A percentile compares a stretch with the other conserved stretches of the same genome.
These are phyloP conservation scores for Suhomyces canberraensis DNA, from an alignment of 805 yeast genomes.

Conservation along the genomic window DNA sequence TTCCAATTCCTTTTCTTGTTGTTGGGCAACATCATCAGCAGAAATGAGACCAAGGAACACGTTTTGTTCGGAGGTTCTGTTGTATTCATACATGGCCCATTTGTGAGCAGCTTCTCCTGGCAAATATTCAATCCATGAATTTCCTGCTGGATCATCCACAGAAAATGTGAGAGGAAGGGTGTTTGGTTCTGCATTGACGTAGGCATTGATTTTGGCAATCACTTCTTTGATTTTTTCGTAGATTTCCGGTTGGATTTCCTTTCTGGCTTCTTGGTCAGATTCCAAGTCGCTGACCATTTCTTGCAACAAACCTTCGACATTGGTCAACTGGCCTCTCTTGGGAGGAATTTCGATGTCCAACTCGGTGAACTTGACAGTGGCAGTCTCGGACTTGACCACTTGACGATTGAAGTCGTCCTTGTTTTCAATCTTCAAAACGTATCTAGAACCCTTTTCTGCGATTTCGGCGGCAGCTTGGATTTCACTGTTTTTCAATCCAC, in stretches of 20 bases:
- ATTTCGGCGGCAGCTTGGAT: conserved; percentile 94
- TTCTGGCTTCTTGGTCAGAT: conserved; percentile 78
- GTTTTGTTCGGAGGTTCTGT: conserved; percentile 85
- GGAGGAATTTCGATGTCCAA: conserved; percentile 94
- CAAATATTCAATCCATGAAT: conserved; percentile 88
- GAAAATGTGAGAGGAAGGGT: conserved; percentile 73
- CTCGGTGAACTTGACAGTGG: conserved; percentile 74
- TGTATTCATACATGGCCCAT: conserved; percentile 82
- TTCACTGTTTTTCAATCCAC: conserved; percentile 87
- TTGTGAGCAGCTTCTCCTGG: conserved; percentile 88
- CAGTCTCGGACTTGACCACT: conserved; percentile 86
- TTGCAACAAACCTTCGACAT: conserved; percentile 80
- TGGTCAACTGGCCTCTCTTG: conserved; percentile 88
- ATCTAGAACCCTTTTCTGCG: conserved; percentile 82
- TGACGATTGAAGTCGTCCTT: conserved; percentile 81
- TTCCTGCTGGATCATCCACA: conserved; percentile 93
- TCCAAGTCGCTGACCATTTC: conserved; percentile 83
- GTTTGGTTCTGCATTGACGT: conserved; percentile 63
- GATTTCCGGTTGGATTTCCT: conserved; percentile 67
- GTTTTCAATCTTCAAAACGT: conserved; percentile 62
- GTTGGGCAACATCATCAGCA: conserved; percentile 56
- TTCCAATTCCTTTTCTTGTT: conserved; percentile 46
- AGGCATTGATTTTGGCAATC: conserved; percentile 55
- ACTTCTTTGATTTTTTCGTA: conserved; percentile 73
- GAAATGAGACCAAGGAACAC: conserved; percentile 78